phyloP scores from a whole-genome alignment of 495 filamentous ascomycete genomes.

The Penicillium malachiteum region DNA sequence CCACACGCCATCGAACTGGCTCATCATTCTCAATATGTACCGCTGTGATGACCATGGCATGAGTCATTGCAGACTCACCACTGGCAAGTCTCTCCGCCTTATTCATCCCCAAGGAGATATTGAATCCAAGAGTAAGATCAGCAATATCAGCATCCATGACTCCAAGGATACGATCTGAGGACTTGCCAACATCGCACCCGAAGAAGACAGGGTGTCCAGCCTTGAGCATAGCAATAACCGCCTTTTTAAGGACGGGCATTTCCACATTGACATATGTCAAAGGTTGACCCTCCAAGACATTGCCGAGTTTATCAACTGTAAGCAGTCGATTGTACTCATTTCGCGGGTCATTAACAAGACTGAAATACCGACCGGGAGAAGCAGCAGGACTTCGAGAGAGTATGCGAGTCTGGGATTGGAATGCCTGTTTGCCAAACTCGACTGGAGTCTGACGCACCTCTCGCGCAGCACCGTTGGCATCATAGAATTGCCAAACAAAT shows the following conservation, averaged over 20 bases:
- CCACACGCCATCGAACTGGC: constrained; percentile 75
- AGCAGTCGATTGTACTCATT: constrained; percentile 67
- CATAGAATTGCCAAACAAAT: constrained; percentile 77
- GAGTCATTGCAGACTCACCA: constrained; percentile 78
- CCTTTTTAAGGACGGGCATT: constrained; percentile 67
- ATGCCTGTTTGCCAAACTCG: constrained; percentile 54
- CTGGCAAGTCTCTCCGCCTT: constrained; percentile 71
- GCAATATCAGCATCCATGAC: constrained; percentile 73
- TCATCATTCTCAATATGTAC: constrained; percentile 70
- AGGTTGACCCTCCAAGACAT: constrained; percentile 67
- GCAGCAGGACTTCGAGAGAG: constrained; percentile 9
- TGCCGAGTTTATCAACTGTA: constrained; percentile 75
- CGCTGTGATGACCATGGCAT: constrained; percentile 86
- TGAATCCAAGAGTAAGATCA: constrained; percentile 78
- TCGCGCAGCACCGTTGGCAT: constrained; percentile 61
- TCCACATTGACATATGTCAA: constrained; percentile 82
- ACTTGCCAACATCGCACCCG: constrained; percentile 84
- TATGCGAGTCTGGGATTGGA: constrained; percentile 1
- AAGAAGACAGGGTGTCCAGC: constrained; percentile 81
- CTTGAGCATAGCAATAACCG: constrained; percentile 72
- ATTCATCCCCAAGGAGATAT: constrained; percentile 64
- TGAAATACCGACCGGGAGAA: constrained; percentile 54
- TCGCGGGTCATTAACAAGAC: constrained; percentile 80
- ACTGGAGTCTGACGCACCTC: constrained; percentile 60
- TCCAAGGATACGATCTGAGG: constrained; percentile 59